A percentile compares a stretch with the other conserved stretches of the same genome.
These are phyloP conservation scores for Aspergillus homomorphus DNA, from an alignment of 495 filamentous ascomycete species.

Conservation along the genomic window DNA sequence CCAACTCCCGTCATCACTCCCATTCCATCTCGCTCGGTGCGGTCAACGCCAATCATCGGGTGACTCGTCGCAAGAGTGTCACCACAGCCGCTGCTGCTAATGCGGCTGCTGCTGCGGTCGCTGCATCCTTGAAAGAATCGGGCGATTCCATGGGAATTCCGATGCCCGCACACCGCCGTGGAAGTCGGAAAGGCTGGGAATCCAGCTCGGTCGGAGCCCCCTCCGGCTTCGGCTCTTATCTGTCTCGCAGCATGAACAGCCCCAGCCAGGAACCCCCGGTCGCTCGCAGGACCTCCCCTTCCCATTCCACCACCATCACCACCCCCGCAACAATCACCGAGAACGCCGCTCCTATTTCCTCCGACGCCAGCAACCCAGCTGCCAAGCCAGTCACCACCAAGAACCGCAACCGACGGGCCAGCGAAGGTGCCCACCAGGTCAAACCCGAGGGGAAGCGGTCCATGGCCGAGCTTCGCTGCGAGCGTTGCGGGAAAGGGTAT, in stretches of 20 bases:
- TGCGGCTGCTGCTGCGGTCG: slow-evolving; percentile 70
- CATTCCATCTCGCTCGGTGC: slow-evolving; percentile 78
- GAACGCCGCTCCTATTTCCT: background rate
- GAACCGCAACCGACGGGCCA: slow-evolving; percentile 73
- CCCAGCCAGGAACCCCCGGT: slow-evolving; percentile 50
- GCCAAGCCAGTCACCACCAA: slow-evolving; percentile 58
- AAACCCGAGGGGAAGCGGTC: slow-evolving; percentile 73
- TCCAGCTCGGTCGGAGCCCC: slow-evolving; percentile 39
- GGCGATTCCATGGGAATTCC: slow-evolving; percentile 42
- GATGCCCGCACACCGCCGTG: slow-evolving; percentile 42
- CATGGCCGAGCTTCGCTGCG: slow-evolving; percentile 86
- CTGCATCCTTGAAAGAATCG: slow-evolving; percentile 69
- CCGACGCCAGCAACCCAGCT: slow-evolving; percentile 21
- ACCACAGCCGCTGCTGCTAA: slow-evolving; percentile 72
- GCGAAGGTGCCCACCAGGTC: slow-evolving; percentile 75
- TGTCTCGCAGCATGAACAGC: slow-evolving; percentile 50
- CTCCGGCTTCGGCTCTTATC: slow-evolving; percentile 40
- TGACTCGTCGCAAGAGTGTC: slow-evolving; percentile 91
- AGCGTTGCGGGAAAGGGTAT: slow-evolving; percentile 99
- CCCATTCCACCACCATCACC: slow-evolving; percentile 52
- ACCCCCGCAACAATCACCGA: slow-evolving; percentile 16
- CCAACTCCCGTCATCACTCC: slow-evolving; percentile 70
- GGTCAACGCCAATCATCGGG: slow-evolving; percentile 75
- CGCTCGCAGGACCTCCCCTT: slow-evolving; percentile 47
- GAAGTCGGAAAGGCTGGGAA: slow-evolving; percentile 45